Evolutionary conservation across 257 asterid genomes (phyloP).

Genomic region (Cruciata laevipes): DNA sequence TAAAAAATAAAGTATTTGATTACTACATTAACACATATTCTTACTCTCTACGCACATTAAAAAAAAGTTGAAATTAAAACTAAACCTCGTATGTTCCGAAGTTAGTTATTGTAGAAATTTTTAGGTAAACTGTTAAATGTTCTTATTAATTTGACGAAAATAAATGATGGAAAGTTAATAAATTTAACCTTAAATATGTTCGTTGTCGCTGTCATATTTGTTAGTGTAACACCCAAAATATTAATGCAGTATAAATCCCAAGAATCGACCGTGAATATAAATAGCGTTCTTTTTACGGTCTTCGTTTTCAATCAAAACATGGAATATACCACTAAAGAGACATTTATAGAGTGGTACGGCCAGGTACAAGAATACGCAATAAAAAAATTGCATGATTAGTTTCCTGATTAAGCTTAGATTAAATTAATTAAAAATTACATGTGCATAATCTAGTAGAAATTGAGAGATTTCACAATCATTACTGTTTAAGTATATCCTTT

Average conservation of each 20-base stretch:
- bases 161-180: too few relatives aligned
- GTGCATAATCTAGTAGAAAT: background rate
- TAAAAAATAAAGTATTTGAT: too few relatives aligned
- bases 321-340: slow-evolving; percentile 5
- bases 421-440: background rate
- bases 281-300: background rate
- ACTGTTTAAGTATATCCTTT: background rate
- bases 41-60: too few relatives aligned
- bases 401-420: background rate
- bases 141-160: too few relatives aligned
- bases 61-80: too few relatives aligned
- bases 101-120: too few relatives aligned
- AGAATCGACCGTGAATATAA: background rate
- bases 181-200: background rate
- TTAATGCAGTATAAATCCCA: background rate
- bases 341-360: background rate
- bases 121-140: too few relatives aligned
- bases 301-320: background rate
- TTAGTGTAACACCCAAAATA: background rate
- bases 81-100: too few relatives aligned
- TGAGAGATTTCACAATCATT: background rate
- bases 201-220: background rate
- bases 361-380: background rate
- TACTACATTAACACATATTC: too few relatives aligned
- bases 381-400: background rate